These are phyloP conservation scores for Hordeum marinum DNA, from an alignment of 176 grass and related monocot genomes.

Conservation along the genomic window DNA sequence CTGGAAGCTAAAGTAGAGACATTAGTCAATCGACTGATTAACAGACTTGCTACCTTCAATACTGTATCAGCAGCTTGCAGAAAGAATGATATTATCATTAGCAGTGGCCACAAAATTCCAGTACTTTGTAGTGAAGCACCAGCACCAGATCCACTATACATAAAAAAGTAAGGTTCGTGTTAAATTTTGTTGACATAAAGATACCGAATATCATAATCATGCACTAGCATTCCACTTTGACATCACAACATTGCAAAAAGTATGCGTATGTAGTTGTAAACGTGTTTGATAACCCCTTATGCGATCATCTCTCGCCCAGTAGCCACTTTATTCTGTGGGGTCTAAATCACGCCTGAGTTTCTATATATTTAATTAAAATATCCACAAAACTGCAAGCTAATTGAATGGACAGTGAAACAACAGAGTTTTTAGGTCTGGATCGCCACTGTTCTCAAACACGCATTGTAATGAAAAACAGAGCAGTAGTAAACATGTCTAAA, in stretches of 20 bases:
- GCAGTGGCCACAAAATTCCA: constrained; percentile 78
- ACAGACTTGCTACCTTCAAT: constrained; percentile 64
- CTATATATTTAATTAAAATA: neutral
- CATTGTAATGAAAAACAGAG: neutral
- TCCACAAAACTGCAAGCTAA: neutral
- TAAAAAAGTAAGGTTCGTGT: constrained; percentile 13
- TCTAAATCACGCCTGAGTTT: neutral
- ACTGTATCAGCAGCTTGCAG: constrained; percentile 93
- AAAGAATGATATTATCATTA: constrained; percentile 95
- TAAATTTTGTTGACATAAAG: neutral
- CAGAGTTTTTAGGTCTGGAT: neutral
- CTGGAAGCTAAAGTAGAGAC: neutral
- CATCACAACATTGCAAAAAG: neutral
- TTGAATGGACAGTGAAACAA: neutral
- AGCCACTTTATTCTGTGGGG: neutral
- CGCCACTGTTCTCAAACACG: neutral
- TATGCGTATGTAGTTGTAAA: neutral
- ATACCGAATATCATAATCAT: constrained; percentile 7
- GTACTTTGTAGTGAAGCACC: constrained; percentile 69
- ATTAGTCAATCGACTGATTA: constrained; percentile 9
- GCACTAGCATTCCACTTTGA: neutral
- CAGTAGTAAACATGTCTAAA: neutral
- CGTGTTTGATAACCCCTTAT: neutral
- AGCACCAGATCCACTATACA: constrained; percentile 74
- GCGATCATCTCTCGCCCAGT: neutral